Percentiles rank a stretch among this genome's conserved stretches.
phyloP scores from a whole-genome alignment of 306 rosid genomes.

The Bauhinia variegata region DNA sequence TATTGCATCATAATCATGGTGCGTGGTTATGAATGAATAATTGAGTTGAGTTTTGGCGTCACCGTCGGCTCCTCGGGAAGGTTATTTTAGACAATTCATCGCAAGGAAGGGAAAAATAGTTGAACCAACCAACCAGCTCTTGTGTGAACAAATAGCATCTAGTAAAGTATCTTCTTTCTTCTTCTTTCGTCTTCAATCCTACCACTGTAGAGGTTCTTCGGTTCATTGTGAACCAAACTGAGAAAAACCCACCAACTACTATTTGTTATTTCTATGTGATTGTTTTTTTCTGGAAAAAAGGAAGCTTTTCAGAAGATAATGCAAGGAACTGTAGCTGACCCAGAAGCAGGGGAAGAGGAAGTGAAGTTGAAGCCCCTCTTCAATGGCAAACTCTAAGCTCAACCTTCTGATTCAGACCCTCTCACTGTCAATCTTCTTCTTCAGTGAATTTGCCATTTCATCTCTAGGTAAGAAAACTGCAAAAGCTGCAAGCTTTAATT shows the following conservation, averaged over 20 bases:
- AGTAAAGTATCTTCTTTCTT: no score
- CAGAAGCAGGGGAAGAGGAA: conserved; percentile 60
- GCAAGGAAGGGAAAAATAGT: background rate
- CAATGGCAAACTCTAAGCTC: conserved; percentile 63
- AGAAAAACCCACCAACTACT: conserved; percentile 4
- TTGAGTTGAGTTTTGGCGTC: no score
- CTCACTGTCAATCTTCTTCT: conserved; percentile 19
- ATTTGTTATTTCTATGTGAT: background rate
- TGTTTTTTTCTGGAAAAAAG: background rate
- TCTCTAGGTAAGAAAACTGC: conserved; percentile 45
- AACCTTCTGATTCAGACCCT: conserved; percentile 18
- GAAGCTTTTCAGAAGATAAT: conserved; percentile 47
- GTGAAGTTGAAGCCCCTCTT: conserved; percentile 41
- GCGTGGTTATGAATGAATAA: no score
- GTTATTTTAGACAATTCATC: conserved; percentile 42
- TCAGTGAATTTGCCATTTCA: conserved; percentile 19
- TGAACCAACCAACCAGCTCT: background rate
- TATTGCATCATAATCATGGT: no score
- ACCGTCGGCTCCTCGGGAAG: conserved; percentile 11
- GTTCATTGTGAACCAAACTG: conserved; percentile 25
- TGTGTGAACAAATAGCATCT: background rate
- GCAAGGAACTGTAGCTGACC: conserved; percentile 69
- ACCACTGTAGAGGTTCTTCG: conserved; percentile 10
- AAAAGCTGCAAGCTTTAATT: background rate
- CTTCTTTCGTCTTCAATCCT: conserved; percentile 7